Conservation (phyloP, 1,284 basidiomycete species). For the Dichomitus squalens region DNA sequence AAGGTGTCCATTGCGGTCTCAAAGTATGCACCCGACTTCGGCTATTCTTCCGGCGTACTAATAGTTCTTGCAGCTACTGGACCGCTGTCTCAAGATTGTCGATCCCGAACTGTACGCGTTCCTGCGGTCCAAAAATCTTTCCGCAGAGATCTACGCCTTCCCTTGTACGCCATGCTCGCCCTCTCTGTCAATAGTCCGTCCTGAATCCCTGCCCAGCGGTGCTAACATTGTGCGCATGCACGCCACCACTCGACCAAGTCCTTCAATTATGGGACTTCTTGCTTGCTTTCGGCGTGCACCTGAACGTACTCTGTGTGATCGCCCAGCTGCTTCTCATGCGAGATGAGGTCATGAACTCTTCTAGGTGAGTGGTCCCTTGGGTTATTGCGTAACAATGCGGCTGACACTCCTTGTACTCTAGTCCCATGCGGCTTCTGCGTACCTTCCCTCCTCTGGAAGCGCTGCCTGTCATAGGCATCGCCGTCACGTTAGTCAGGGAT, state of each 20-base stretch:
- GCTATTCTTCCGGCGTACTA: background rate
- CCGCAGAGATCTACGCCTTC: conserved; percentile 97
- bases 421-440: conserved; percentile 94
- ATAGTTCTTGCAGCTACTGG: conserved; percentile 71
- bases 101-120: conserved; percentile 85
- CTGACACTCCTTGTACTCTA: conserved; percentile 33
- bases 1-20: conserved; percentile 92
- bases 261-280: conserved; percentile 97
- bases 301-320: conserved; percentile 95
- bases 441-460: conserved; percentile 93
- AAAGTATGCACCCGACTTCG: conserved; percentile 57
- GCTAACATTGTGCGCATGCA: conserved; percentile 94
- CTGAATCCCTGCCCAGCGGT: conserved; percentile 58
- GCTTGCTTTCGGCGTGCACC: conserved; percentile 92
- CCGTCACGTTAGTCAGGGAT: conserved; percentile 91
- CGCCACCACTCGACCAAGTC: conserved; percentile 93
- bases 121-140: conserved; percentile 89
- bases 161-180: conserved; percentile 66
- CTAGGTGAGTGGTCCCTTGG: conserved; percentile 58
- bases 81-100: conserved; percentile 88
- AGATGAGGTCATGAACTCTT: conserved; percentile 83
- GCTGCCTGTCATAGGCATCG: conserved; percentile 85
- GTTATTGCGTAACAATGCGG: background rate
- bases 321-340: conserved; percentile 91
- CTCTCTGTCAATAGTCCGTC: conserved; percentile 2